Conservation (phyloP, 2,329 filamentous ascomycete genomes). For the Parascedosporium putredinis region DNA sequence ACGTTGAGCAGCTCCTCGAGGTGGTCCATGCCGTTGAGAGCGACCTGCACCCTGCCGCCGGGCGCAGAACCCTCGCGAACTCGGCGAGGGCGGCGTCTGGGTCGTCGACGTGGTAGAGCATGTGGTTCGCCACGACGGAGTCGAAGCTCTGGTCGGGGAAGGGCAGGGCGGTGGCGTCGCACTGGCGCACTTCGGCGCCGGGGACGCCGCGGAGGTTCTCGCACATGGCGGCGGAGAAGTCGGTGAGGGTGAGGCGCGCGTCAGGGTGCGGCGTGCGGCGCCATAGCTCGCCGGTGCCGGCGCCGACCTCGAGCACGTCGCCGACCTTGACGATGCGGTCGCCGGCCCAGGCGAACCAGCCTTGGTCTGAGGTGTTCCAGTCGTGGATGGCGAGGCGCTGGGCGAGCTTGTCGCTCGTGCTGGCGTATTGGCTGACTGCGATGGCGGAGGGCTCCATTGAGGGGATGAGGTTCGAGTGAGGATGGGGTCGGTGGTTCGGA, state of each 20-base stretch:
- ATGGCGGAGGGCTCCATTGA: background rate
- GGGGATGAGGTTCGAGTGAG: background rate
- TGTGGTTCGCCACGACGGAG: background rate
- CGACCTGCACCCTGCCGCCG: background rate
- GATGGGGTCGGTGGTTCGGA: too few relatives aligned
- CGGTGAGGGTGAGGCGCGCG: background rate
- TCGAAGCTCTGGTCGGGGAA: background rate
- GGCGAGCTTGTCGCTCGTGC: background rate
- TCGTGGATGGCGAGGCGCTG: background rate
- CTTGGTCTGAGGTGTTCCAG: background rate
- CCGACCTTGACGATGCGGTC: background rate
- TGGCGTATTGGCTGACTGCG: background rate
- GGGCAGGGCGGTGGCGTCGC: background rate
- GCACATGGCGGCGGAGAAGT: background rate
- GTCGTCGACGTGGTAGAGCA: slow-evolving; percentile 1
- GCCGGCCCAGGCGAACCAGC: background rate
- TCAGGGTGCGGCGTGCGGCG: background rate
- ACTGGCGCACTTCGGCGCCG: background rate
- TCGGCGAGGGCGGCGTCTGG: background rate
- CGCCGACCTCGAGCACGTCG: background rate
- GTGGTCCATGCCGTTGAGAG: background rate
- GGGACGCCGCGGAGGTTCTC: background rate
- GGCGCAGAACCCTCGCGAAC: background rate
- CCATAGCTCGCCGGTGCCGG: background rate
- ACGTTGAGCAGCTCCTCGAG: background rate